These are phyloP conservation scores for Discostella pseudostelligera DNA, from an alignment of 108 stramenopile species.

Conservation along the genomic window DNA sequence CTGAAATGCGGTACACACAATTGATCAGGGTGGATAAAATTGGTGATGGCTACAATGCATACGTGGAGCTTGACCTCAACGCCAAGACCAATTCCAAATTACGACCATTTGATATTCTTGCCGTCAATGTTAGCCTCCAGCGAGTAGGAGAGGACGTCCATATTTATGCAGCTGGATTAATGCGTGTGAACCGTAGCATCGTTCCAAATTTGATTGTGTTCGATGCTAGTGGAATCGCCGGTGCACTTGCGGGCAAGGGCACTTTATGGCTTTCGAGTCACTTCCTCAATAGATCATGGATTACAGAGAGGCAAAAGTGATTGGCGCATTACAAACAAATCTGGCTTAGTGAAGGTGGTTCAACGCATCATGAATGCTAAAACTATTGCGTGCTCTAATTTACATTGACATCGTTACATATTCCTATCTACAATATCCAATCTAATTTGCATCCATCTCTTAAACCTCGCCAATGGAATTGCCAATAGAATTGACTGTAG, in stretches of 20 bases:
- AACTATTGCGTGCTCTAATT: too few relatives aligned
- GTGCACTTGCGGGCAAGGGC: constrained; percentile 54
- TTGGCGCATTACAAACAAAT: too few relatives aligned
- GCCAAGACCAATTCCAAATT: constrained; percentile 33
- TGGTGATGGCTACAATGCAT: constrained; percentile 45
- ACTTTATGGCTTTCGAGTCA: constrained; percentile 53
- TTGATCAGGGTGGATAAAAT: constrained; percentile 51
- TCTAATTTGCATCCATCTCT: too few relatives aligned
- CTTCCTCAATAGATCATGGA: too few relatives aligned
- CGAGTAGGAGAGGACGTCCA: constrained; percentile 50
- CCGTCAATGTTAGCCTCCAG: constrained; percentile 50
- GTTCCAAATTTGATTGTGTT: constrained; percentile 53
- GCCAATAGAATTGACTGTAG: too few relatives aligned
- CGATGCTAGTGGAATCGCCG: constrained; percentile 58
- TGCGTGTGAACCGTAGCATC: constrained; percentile 54
- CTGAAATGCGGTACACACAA: constrained; percentile 55
- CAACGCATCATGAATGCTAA: too few relatives aligned
- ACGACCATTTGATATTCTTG: constrained; percentile 51
- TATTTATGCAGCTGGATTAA: constrained; percentile 54
- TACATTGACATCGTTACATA: too few relatives aligned
- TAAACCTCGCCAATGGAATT: too few relatives aligned
- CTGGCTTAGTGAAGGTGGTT: too few relatives aligned
- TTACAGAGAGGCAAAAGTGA: too few relatives aligned
- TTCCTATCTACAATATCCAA: too few relatives aligned
- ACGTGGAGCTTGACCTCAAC: constrained; percentile 35